Evolutionary conservation across 768 basidiomycete genomes (phyloP).

Genomic region (Flagelloscypha sp.): DNA sequence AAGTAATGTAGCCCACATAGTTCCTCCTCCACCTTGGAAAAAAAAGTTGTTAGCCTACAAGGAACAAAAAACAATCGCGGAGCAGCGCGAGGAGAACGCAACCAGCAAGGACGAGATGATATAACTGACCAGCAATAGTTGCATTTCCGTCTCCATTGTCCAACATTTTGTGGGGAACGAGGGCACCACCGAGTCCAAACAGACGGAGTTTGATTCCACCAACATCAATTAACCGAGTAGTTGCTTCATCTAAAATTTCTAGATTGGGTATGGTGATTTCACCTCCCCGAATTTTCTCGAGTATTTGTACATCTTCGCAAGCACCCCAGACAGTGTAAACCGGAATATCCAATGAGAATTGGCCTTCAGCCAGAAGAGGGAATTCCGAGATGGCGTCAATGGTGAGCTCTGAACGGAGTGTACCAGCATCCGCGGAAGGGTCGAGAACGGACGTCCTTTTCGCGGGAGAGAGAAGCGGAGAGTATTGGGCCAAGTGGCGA

Average conservation of each 20-base stretch:
- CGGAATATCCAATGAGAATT: slow-evolving; percentile 85
- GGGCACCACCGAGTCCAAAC: slow-evolving; percentile 92
- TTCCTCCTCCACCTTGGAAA: slow-evolving; percentile 95
- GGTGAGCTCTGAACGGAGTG: slow-evolving; percentile 66
- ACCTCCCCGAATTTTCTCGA: slow-evolving; percentile 87
- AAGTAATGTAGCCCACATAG: slow-evolving; percentile 97
- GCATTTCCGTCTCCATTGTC: slow-evolving; percentile 90
- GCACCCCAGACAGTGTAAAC: slow-evolving; percentile 97
- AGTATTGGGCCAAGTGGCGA: slow-evolving; percentile 93
- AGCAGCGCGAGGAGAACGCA: too few relatives aligned
- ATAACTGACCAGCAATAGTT: slow-evolving; percentile 98
- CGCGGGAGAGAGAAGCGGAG: slow-evolving; percentile 79
- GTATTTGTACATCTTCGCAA: slow-evolving; percentile 87
- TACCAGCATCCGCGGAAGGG: slow-evolving; percentile 56
- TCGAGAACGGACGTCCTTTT: slow-evolving; percentile 74
- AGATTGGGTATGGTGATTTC: slow-evolving; percentile 84
- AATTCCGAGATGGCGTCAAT: slow-evolving; percentile 88
- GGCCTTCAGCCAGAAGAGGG: slow-evolving; percentile 81
- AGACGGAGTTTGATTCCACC: slow-evolving; percentile 91
- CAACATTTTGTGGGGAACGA: slow-evolving; percentile 92
- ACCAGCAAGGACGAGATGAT: too few relatives aligned
- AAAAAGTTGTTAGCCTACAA: too few relatives aligned
- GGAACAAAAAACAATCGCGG: too few relatives aligned
- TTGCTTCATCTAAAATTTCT: slow-evolving; percentile 89
- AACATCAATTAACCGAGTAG: slow-evolving; percentile 84